phyloP scores from a whole-genome alignment of 73 alveolate genomes.

The Blepharisma japonicum region DNA sequence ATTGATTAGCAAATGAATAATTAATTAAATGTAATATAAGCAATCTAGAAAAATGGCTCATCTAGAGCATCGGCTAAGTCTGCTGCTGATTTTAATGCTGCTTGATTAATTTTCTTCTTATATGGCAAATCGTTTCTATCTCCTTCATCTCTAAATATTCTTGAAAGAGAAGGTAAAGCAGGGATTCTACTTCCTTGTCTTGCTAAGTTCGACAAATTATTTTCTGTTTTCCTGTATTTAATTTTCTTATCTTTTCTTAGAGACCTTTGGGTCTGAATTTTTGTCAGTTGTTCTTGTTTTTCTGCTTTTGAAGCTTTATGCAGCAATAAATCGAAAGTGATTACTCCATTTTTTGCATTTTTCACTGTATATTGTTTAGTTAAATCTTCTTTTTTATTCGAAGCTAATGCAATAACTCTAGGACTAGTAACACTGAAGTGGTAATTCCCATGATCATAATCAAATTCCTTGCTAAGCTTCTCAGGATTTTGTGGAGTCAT shows the following conservation, averaged over 20 bases:
- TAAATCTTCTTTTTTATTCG: not conserved
- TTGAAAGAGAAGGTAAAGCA: conserved; percentile 17
- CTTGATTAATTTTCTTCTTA: not conserved
- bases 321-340: not conserved
- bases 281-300: not conserved
- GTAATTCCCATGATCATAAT: not conserved
- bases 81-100: conserved; percentile 13
- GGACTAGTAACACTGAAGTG: not conserved
- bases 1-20: too few relatives aligned
- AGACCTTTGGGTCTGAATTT: not conserved
- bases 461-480: not conserved
- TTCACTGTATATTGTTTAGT: not conserved
- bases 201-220: too few relatives aligned
- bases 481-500: not conserved
- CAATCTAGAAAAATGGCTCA: not conserved
- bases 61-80: not conserved
- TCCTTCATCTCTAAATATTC: not conserved
- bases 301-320: not conserved
- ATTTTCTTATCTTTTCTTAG: not conserved
- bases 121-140: not conserved
- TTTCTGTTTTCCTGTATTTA: not conserved
- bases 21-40: too few relatives aligned
- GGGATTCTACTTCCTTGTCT: not conserved
- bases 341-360: not conserved
- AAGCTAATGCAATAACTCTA: not conserved